These are phyloP conservation scores for Pelargonium australe DNA, from an alignment of 441 rosid genomes.

Conservation along the genomic window DNA sequence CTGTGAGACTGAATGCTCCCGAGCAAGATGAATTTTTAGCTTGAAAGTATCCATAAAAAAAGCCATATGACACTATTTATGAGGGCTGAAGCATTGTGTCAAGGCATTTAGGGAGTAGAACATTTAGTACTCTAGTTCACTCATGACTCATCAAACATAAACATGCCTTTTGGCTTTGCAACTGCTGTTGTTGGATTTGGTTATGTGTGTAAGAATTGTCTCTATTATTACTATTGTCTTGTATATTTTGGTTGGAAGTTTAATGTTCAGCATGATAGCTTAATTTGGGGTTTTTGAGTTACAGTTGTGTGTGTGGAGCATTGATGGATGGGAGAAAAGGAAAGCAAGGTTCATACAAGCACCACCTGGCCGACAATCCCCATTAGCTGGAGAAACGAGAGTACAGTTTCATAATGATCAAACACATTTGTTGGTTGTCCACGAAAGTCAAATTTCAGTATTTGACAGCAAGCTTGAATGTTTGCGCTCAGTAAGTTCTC, in stretches of 20 bases:
- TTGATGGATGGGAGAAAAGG: slow-evolving; percentile 96
- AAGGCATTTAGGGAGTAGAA: too few relatives aligned
- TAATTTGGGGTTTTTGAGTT: slow-evolving; percentile 10
- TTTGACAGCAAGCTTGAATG: slow-evolving; percentile 74
- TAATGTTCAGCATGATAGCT: background rate
- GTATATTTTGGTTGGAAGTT: slow-evolving; percentile 20
- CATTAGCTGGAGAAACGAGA: slow-evolving; percentile 68
- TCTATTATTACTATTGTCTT: slow-evolving; percentile 23
- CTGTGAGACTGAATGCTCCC: background rate
- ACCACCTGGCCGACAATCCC: slow-evolving; percentile 59
- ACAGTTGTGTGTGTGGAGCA: slow-evolving; percentile 89
- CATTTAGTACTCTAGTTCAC: too few relatives aligned
- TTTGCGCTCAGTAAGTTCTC: slow-evolving; percentile 47
- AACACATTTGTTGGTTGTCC: slow-evolving; percentile 80
- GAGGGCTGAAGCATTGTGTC: background rate
- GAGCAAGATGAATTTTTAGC: background rate
- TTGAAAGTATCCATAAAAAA: background rate
- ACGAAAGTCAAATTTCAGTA: slow-evolving; percentile 92
- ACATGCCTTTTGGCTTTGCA: too few relatives aligned
- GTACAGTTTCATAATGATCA: slow-evolving; percentile 98
- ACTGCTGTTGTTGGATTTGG: background rate
- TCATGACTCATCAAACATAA: too few relatives aligned
- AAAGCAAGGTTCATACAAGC: slow-evolving; percentile 66
- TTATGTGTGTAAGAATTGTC: slow-evolving; percentile 28
- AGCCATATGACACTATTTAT: background rate